phyloP scores from a whole-genome alignment of 257 asterid species.

The Forsythia suspensa region DNA sequence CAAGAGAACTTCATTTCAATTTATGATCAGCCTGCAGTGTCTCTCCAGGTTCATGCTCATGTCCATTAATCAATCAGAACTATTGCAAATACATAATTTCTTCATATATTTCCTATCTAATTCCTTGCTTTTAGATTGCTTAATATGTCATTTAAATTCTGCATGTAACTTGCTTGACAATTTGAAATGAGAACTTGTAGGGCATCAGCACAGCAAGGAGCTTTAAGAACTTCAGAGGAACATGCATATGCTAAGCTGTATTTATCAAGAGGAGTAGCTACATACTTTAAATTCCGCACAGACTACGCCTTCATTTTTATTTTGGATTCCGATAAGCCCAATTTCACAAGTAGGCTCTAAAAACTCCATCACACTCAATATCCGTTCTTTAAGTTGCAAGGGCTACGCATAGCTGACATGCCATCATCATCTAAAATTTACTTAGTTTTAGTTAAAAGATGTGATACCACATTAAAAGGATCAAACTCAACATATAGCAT shows the following conservation, averaged over 20 bases:
- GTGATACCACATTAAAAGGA: no score
- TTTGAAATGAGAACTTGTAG: background rate
- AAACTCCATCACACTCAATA: no score
- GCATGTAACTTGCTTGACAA: background rate
- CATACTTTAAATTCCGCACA: background rate
- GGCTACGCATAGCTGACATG: no score
- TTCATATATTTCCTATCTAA: slow-evolving; percentile 11
- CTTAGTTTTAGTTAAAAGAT: no score
- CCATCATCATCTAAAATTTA: no score
- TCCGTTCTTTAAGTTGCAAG: no score
- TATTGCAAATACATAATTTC: slow-evolving; percentile 9
- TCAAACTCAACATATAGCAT: no score
- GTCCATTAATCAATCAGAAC: slow-evolving; percentile 11
- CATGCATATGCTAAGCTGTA: background rate
- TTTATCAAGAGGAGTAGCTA: background rate
- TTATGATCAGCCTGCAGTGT: slow-evolving; percentile 73
- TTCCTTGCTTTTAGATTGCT: slow-evolving; percentile 1
- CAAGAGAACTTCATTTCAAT: slow-evolving; percentile 72
- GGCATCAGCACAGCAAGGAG: background rate
- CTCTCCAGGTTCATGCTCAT: slow-evolving; percentile 56
- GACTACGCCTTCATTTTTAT: background rate
- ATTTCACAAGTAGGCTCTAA: no score
- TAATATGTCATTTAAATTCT: background rate
- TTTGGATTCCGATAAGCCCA: no score
- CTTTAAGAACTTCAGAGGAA: background rate